phyloP scores from a whole-genome alignment of 2,329 filamentous ascomycete genomes.

The Colletotrichum siamense region DNA sequence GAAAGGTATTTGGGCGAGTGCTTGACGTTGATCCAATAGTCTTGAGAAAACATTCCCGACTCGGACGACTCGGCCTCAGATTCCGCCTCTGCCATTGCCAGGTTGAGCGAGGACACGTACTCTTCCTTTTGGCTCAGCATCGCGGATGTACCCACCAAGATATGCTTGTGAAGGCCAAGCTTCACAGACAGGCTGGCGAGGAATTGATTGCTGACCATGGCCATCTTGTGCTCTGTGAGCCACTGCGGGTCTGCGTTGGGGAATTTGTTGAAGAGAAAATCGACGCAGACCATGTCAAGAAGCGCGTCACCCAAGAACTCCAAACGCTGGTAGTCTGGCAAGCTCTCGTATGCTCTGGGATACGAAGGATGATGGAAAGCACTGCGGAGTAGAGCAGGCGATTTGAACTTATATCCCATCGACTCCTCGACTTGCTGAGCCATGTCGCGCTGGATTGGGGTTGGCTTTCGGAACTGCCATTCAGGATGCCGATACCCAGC shows the following conservation, averaged over 20 bases:
- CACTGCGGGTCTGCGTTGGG: conserved; percentile 89
- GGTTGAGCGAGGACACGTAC: conserved; percentile 64
- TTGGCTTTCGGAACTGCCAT: conserved; percentile 70
- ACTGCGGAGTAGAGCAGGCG: conserved; percentile 78
- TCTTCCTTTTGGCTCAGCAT: conserved; percentile 52
- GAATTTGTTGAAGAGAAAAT: conserved; percentile 79
- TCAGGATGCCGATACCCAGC: conserved; percentile 69
- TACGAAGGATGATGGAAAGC: conserved; percentile 91
- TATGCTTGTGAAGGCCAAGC: conserved; percentile 77
- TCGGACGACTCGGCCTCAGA: conserved; percentile 34
- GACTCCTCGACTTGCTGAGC: conserved; percentile 66
- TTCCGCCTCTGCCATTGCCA: conserved; percentile 45
- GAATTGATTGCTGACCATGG: conserved; percentile 98
- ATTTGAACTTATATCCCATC: conserved; percentile 69
- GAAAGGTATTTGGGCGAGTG: conserved; percentile 78
- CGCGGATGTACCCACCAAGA: conserved; percentile 59
- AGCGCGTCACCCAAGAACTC: conserved; percentile 93
- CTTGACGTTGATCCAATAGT: conserved; percentile 72
- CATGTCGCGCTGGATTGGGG: conserved; percentile 72
- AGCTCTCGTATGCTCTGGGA: conserved; percentile 73
- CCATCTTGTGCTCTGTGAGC: conserved; percentile 98
- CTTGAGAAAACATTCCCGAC: conserved; percentile 49
- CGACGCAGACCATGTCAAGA: conserved; percentile 84
- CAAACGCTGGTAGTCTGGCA: conserved; percentile 88
- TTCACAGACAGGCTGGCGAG: conserved; percentile 81